phyloP scores from a whole-genome alignment of 306 rosid genomes.

The Ormosia emarginata region DNA sequence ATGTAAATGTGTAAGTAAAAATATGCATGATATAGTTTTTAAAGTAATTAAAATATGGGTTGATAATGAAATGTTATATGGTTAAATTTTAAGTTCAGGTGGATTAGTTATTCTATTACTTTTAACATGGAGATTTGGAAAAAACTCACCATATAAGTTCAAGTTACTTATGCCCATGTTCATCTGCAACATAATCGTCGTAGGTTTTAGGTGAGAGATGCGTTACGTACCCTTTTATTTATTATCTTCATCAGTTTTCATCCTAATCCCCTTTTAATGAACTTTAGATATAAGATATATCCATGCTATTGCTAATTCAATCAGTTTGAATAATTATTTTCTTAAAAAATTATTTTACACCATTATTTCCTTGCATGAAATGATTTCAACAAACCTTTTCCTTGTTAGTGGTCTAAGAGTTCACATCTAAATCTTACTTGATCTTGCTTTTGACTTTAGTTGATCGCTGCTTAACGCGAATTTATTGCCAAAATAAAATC shows the following conservation, averaged over 20 bases:
- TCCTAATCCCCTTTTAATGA: neutral
- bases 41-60: too few relatives aligned
- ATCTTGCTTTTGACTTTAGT: conserved; percentile 8
- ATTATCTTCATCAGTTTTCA: neutral
- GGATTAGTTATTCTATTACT: too few relatives aligned
- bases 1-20: too few relatives aligned
- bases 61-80: too few relatives aligned
- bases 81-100: too few relatives aligned
- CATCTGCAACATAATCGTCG: neutral
- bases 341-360: neutral
- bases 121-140: too few relatives aligned
- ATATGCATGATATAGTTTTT: too few relatives aligned
- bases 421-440: neutral
- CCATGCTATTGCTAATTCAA: neutral
- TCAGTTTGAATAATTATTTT: neutral
- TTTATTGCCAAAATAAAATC: neutral
- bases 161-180: neutral
- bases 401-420: neutral
- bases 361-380: neutral
- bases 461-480: neutral
- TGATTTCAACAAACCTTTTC: neutral
- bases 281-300: neutral
- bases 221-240: neutral
- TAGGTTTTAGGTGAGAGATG: conserved; percentile 13
- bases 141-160: too few relatives aligned